Evolutionary conservation across 495 filamentous ascomycete species (phyloP).

Genomic region (Penicillium daleae): DNA sequence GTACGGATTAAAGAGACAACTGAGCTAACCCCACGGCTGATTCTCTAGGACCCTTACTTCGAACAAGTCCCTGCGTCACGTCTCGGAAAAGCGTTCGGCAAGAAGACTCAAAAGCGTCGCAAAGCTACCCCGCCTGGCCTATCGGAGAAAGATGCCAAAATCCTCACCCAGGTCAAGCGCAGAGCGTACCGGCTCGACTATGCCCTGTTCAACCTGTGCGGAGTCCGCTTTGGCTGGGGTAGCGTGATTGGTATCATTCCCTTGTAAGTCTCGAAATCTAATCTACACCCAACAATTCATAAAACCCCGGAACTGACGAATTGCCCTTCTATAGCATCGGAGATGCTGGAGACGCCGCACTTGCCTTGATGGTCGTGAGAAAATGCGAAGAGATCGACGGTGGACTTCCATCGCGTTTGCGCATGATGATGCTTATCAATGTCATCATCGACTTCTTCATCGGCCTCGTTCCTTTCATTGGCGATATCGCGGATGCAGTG

Average conservation of each 20-base stretch:
- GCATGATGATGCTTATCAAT: constrained; percentile 73
- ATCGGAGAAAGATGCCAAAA: constrained; percentile 74
- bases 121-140: constrained; percentile 73
- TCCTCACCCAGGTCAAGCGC: constrained; percentile 79
- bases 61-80: constrained; percentile 72
- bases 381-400: constrained; percentile 72
- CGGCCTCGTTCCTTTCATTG: constrained; percentile 83
- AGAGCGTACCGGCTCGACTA: constrained; percentile 83
- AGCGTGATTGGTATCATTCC: constrained; percentile 82
- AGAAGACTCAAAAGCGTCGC: constrained; percentile 67
- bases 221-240: constrained; percentile 81
- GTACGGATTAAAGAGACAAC: neutral
- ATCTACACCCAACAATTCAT: too few relatives aligned
- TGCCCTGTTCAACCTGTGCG: constrained; percentile 72
- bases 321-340: constrained; percentile 58
- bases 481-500: constrained; percentile 76
- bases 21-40: constrained; percentile 9
- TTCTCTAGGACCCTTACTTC: constrained; percentile 68
- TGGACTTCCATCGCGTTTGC: constrained; percentile 61
- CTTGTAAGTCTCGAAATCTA: constrained; percentile 53
- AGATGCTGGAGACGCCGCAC: constrained; percentile 67
- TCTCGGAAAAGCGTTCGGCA: constrained; percentile 58
- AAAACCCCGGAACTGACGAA: constrained; percentile 12
- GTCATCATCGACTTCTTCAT: constrained; percentile 77
- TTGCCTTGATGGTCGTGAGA: constrained; percentile 67